Conservation (phyloP, 352 stramenopile species). For the Elongisporangium undulatum region DNA sequence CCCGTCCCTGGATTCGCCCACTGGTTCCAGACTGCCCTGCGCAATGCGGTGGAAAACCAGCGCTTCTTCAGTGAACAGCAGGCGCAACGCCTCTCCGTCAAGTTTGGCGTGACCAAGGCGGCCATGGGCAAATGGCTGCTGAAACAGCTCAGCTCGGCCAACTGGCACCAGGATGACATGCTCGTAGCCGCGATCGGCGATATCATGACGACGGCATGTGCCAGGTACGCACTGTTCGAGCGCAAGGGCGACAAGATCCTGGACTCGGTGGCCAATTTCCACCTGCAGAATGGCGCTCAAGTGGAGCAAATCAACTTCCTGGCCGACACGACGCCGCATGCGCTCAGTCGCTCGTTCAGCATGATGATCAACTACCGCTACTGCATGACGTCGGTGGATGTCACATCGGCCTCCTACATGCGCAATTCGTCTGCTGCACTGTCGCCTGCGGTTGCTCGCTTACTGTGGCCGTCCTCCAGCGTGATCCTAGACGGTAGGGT, state of each 20-base stretch:
- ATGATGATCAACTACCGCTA: conserved; percentile 91
- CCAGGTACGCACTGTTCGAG: conserved; percentile 79
- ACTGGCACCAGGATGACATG: conserved; percentile 46
- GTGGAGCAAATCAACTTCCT: conserved; percentile 86
- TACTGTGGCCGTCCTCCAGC: conserved; percentile 48
- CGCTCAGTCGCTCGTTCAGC: conserved; percentile 38
- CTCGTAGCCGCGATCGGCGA: conserved; percentile 46
- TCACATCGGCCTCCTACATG: conserved; percentile 80
- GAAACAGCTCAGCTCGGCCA: conserved; percentile 35
- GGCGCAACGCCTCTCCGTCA: conserved; percentile 39
- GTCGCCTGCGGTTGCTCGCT: conserved; percentile 45
- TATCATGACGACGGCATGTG: conserved; percentile 53
- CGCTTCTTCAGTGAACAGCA: conserved; percentile 51
- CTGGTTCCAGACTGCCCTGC: conserved; percentile 63
- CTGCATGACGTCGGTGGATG: conserved; percentile 74
- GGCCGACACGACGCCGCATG: conserved; percentile 49
- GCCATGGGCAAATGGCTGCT: conserved; percentile 68
- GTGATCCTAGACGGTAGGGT: conserved; percentile 55
- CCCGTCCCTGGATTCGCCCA: conserved; percentile 66
- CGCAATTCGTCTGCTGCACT: conserved; percentile 59
- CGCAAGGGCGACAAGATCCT: conserved; percentile 73
- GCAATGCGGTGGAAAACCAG: conserved; percentile 13
- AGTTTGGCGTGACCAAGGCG: conserved; percentile 52
- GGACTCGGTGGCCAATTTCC: conserved; percentile 81
- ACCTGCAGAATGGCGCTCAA: conserved; percentile 81